These are phyloP conservation scores for Sporisorium sorghi DNA, from an alignment of 1,284 basidiomycete species.

Conservation along the genomic window DNA sequence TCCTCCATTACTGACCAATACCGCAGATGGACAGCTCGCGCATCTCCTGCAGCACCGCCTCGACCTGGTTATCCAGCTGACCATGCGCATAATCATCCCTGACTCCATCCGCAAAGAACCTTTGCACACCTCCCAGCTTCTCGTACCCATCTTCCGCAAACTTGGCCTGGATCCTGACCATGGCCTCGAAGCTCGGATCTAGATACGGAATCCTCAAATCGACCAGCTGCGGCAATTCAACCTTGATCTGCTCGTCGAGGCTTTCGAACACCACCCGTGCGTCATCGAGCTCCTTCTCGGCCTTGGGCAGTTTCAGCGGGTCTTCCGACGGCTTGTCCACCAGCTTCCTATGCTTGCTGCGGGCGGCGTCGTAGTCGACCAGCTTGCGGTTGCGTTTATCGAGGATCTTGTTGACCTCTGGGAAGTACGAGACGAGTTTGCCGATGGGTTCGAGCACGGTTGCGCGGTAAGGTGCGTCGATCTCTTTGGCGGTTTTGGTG, in stretches of 20 bases:
- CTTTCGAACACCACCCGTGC: slow-evolving; percentile 91
- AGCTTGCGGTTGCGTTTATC: slow-evolving; percentile 97
- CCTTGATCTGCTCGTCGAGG: slow-evolving; percentile 89
- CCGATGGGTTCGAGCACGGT: slow-evolving; percentile 92
- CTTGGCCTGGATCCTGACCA: slow-evolving; percentile 93
- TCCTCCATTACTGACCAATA: slow-evolving; percentile 58
- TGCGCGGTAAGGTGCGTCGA: slow-evolving; percentile 92
- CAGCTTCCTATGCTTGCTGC: slow-evolving; percentile 79
- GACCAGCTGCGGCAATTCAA: slow-evolving; percentile 89
- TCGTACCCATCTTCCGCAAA: slow-evolving; percentile 98
- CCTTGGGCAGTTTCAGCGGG: slow-evolving; percentile 87
- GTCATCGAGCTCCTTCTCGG: slow-evolving; percentile 94
- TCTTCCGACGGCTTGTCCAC: slow-evolving; percentile 95
- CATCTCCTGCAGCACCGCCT: slow-evolving; percentile 95
- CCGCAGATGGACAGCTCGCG: slow-evolving; percentile 84
- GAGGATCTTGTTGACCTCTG: slow-evolving; percentile 92
- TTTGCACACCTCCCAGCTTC: slow-evolving; percentile 93
- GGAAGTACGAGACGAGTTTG: slow-evolving; percentile 95
- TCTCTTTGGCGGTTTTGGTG: slow-evolving; percentile 82
- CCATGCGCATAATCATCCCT: slow-evolving; percentile 89
- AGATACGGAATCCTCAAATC: slow-evolving; percentile 96
- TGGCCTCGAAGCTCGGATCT: slow-evolving; percentile 97
- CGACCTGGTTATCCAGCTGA: slow-evolving; percentile 93
- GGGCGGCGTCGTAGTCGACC: slow-evolving; percentile 92
- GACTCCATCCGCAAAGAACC: slow-evolving; percentile 73